Conservation (phyloP, 2,329 filamentous ascomycete species). For the Claviceps pazoutovae region DNA sequence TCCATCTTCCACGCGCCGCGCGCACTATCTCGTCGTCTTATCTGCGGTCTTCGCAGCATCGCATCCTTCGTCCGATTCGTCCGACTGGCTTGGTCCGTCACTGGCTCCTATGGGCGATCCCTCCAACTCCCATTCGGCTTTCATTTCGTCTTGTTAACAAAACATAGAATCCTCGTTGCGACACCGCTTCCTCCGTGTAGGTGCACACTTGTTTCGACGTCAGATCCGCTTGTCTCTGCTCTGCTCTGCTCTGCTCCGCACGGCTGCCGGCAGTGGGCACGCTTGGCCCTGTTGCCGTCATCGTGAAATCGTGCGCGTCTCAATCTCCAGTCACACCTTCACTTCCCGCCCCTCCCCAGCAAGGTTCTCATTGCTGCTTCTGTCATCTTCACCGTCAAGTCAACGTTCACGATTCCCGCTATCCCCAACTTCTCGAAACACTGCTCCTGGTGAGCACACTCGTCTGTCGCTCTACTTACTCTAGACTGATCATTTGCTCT, state of each 20-base stretch:
- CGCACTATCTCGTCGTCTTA: neutral
- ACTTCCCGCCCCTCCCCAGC: neutral
- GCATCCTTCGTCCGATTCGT: neutral
- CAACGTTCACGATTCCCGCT: too few species aligned
- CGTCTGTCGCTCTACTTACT: neutral
- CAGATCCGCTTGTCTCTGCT: neutral
- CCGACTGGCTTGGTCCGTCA: neutral
- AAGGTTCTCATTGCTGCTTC: neutral
- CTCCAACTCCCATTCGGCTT: neutral
- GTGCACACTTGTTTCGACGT: neutral
- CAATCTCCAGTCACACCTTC: slow-evolving; percentile 7
- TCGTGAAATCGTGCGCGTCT: slow-evolving; percentile 1
- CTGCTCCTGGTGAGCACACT: neutral
- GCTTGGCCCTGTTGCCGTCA: neutral
- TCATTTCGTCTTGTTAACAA: neutral
- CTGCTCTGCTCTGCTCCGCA: neutral
- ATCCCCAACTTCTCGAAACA: neutral
- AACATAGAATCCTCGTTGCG: neutral
- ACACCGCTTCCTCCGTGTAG: neutral
- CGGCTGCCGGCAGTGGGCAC: neutral
- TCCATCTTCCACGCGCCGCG: neutral
- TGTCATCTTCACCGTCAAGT: too few species aligned
- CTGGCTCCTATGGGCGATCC: neutral
- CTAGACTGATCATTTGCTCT: slow-evolving; percentile 9
- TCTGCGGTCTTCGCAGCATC: neutral